A percentile compares a stretch with the other conserved stretches of the same genome.
Evolutionary conservation across 2,329 filamentous ascomycete species (phyloP).

Genomic region (Rutstroemia sp.): DNA sequence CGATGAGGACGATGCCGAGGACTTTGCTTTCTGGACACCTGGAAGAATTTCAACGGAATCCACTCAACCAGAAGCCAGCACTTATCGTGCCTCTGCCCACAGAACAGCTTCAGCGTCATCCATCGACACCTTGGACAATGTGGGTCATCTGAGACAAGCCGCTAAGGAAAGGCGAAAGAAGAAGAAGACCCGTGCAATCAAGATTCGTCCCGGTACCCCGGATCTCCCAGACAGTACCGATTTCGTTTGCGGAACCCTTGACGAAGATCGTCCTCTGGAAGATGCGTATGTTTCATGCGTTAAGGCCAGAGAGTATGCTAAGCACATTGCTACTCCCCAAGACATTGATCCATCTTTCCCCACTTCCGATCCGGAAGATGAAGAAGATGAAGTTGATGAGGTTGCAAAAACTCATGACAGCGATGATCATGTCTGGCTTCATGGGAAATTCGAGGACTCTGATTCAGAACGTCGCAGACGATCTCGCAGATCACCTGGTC

Average conservation of each 20-base stretch:
- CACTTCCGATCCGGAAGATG: conserved; percentile 83
- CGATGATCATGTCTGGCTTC: conserved; percentile 62
- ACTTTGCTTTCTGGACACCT: conserved; percentile 57
- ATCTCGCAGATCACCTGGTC: conserved; percentile 39
- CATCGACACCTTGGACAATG: conserved; percentile 38
- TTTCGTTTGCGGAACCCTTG: conserved; percentile 96
- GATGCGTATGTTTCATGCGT: conserved; percentile 84
- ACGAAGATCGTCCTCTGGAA: conserved; percentile 92
- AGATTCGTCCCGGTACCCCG: conserved; percentile 61
- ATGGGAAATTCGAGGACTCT: conserved; percentile 63
- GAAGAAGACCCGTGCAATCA: conserved; percentile 32
- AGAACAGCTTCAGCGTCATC: conserved; percentile 53
- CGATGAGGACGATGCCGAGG: conserved; percentile 56
- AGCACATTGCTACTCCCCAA: conserved; percentile 79
- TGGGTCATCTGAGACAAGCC: conserved; percentile 20
- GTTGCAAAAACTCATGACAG: conserved; percentile 51
- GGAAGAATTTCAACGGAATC: conserved; percentile 29
- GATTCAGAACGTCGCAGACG: conserved; percentile 49
- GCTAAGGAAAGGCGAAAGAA: conserved; percentile 10
- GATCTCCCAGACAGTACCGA: conserved; percentile 95
- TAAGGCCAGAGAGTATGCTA: conserved; percentile 72
- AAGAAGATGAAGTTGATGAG: conserved; percentile 66
- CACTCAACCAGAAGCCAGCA: conserved; percentile 15
- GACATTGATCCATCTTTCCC: conserved; percentile 98
- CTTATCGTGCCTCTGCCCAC: conserved; percentile 25